Evolutionary conservation across 2,329 filamentous ascomycete species (phyloP).

Genomic region (Aspergillus alliaceus): DNA sequence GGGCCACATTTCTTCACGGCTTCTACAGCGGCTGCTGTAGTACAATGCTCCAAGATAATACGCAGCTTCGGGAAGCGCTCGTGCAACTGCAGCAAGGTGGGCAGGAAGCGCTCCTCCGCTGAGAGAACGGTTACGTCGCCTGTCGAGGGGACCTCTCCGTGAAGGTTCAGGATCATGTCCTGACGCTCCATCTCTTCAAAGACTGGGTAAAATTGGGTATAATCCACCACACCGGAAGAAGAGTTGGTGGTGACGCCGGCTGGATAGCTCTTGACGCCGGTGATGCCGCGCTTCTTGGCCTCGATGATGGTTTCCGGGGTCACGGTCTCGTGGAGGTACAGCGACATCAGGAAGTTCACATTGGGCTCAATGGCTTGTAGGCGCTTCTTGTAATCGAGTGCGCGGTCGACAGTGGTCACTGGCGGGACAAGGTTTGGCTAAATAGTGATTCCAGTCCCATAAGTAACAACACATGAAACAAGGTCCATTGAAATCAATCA

Average conservation of each 20-base stretch:
- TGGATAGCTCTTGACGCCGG: slow-evolving; percentile 57
- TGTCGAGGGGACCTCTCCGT: slow-evolving; percentile 64
- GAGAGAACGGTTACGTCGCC: slow-evolving; percentile 59
- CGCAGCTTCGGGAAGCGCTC: slow-evolving; percentile 64
- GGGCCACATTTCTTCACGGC: slow-evolving; percentile 75
- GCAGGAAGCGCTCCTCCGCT: slow-evolving; percentile 76
- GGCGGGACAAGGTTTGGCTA: slow-evolving; percentile 67
- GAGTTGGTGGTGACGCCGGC: slow-evolving; percentile 60
- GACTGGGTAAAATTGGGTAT: slow-evolving; percentile 53
- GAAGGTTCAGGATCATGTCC: slow-evolving; percentile 84
- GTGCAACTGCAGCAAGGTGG: slow-evolving; percentile 73
- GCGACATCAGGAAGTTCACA: slow-evolving; percentile 72
- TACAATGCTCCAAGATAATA: slow-evolving; percentile 77
- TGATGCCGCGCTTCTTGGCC: slow-evolving; percentile 70
- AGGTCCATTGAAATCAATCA: not conserved
- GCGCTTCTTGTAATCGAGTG: slow-evolving; percentile 64
- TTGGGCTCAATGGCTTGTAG: slow-evolving; percentile 61
- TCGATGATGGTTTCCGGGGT: slow-evolving; percentile 70
- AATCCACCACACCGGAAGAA: slow-evolving; percentile 48
- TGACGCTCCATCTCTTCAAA: slow-evolving; percentile 88
- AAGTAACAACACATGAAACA: not conserved
- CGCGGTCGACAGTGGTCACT: slow-evolving; percentile 61
- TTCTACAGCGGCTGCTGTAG: slow-evolving; percentile 76
- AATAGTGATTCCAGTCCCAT: slow-evolving; percentile 18
- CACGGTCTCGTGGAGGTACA: slow-evolving; percentile 65